Base-by-base conservation (phyloP, 164 flowering plant species). In the Cinnamomum chago region DNA sequence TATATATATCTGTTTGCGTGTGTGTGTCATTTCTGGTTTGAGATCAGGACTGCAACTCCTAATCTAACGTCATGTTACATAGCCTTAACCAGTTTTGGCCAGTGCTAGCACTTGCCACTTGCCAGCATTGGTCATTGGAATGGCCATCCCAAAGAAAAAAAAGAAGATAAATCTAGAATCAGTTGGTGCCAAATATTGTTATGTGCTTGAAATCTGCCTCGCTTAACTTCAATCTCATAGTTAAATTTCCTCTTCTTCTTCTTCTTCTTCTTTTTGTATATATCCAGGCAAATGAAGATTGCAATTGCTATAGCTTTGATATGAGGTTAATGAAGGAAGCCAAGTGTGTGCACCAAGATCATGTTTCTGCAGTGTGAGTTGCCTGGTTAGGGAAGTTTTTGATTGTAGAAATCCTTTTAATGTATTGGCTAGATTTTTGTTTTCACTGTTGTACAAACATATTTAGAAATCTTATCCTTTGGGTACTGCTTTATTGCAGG, bases 301-400 rank as follows among this genome's bases (percentile, higher is more conserved):
- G 88, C 86, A 92, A 89, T 76, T 95, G 98, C 83, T 95, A 93
- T 77, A 95, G 93, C 76, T 95, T 84, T 78, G 99, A 95, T 84
- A 72, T 80, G 70, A 88, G 98, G 79, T 93, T 91, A 72, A 71
- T 93, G 76, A 83, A 84, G 70, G 96, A 93, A 80, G 95, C 99
- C 68, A 93, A 90, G 75, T 90, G 91, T 81, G 98, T 93, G 33
- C 98, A 93, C 81, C 85, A 84, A 83, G 99, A 88, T 82, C 98
- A 93, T 83, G 97, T 91, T 78, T 90, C 95, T 82, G 91, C 99
- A 67, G 99, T 95, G 99, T 95, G 86, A 85, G 97, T 77, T 62
- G 60, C 55, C 25, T 18, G n/a, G 30, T 30, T 60, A 22, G 14
- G 17, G 35, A 40, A 27, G 27, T 33, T 17, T 74, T 64, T 11